Evolutionary conservation across 129 eudicot genomes (phyloP).

Genomic region (Pseudognaphalium luteoalbum): DNA sequence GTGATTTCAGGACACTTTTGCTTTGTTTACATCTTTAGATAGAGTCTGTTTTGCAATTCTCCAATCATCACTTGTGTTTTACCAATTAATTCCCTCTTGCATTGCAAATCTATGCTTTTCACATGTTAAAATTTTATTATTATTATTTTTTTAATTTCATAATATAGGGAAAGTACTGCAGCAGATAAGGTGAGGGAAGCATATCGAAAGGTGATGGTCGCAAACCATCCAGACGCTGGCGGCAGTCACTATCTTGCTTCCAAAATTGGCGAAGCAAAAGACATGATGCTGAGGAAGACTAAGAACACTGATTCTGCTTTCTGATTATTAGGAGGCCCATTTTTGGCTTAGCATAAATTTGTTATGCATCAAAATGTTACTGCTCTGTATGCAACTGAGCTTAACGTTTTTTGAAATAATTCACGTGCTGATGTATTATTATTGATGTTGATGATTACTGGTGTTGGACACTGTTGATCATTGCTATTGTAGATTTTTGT

Average conservation of each 20-base stretch:
- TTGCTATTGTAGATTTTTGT: not conserved
- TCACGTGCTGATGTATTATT: not conserved
- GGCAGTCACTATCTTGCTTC: slow-evolving; percentile 84
- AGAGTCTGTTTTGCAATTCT: not conserved
- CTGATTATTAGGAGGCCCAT: slow-evolving; percentile 1
- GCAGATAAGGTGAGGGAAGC: slow-evolving; percentile 70
- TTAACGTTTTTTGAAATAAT: slow-evolving; percentile 5
- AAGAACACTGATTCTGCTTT: slow-evolving; percentile 47
- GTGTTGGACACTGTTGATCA: not conserved
- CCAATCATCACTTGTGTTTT: too few species aligned
- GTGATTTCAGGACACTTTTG: too few species aligned
- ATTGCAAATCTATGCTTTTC: not conserved
- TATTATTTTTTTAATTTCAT: too few species aligned
- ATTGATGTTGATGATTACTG: not conserved
- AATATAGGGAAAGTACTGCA: slow-evolving; percentile 40
- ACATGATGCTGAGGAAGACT: slow-evolving; percentile 55
- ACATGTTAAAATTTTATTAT: not conserved
- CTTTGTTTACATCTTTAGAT: not conserved
- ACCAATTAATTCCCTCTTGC: too few species aligned
- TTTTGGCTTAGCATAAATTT: slow-evolving; percentile 8
- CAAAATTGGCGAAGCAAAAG: slow-evolving; percentile 76
- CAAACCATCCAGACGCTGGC: slow-evolving; percentile 82
- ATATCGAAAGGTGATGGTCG: slow-evolving; percentile 77
- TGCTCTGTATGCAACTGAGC: not conserved
- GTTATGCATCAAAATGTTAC: slow-evolving; percentile 7